Conservation (phyloP, 148 eudicot species). For the Cornus suecica region DNA sequence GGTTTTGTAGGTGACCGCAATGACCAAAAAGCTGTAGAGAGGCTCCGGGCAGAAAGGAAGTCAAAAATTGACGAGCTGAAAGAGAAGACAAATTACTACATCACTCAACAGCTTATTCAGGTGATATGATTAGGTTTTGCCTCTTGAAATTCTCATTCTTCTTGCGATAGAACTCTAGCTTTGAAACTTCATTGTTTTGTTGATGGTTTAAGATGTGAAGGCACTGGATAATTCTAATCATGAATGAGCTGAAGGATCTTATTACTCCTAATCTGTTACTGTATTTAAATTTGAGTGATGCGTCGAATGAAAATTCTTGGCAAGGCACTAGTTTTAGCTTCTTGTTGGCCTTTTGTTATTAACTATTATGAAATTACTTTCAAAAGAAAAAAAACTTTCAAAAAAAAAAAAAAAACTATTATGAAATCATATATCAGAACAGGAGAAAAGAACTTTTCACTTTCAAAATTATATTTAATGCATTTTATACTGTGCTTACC, state of each 20-base stretch:
- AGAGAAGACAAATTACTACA: conserved; percentile 86
- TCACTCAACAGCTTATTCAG: conserved; percentile 94
- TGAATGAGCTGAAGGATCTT: neutral
- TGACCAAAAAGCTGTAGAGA: conserved; percentile 81
- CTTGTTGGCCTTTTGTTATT: no score
- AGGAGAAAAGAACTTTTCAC: no score
- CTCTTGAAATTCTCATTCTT: neutral
- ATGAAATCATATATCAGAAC: no score
- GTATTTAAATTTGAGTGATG: neutral
- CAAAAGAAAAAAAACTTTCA: no score
- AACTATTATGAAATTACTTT: no score
- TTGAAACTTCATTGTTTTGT: neutral
- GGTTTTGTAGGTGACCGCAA: conserved; percentile 59
- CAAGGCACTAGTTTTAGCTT: no score
- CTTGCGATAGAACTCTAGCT: neutral
- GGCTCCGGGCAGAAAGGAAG: conserved; percentile 77
- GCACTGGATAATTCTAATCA: neutral
- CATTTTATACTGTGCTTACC: no score
- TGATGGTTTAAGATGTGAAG: neutral
- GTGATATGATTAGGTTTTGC: conserved; percentile 31
- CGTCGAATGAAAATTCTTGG: neutral
- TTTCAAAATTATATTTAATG: no score
- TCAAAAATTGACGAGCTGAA: conserved; percentile 91
- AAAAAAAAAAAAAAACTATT: neutral
- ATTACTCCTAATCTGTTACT: neutral